Evolutionary conservation across 2,329 filamentous ascomycete species (phyloP), one percentile per base, ranked within the genome.

Genomic region (Diaporthe citrichinensis): DNA sequence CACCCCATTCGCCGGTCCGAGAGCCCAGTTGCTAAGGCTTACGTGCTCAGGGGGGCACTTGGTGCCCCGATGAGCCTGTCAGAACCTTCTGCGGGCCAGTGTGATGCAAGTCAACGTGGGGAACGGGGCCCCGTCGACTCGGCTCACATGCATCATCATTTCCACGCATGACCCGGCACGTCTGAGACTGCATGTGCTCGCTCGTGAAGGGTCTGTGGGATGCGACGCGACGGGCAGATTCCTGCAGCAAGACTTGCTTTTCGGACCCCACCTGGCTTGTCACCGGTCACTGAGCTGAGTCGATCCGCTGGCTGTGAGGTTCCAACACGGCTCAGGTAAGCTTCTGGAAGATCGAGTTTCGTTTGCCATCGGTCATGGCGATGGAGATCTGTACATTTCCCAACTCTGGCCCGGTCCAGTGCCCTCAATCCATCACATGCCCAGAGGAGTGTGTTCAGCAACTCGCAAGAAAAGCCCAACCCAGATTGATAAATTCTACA

Each of bases 41-140:
- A 58, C 74, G 73, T 74, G 55, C 62, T 62, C 61, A 28, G 31
- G 68, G 57, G 53, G 51, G 62, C 53, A 51, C 49, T 55, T 72
- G 51, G 58, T 59, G 59, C 31, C 59, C 65, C 71, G 61, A 58
- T 58, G 68, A 74, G 68, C 73, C 73, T 71, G 73, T 75, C 59
- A 76, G 68, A 72, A 71, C 68, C 73, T 73, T 75, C 61, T 72
- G 71, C 55, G 61, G 51, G 61, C 31, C 69, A 62, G 61, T 73
- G 65, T 71, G 72, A 75, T 75, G 73, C 75, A 75, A 67, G 61
- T 68, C 59, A 75, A 73, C 73, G 75, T 76, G 75, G 75, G 75
- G 75, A 58, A 36, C 34, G 53, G 53, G 59, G 67, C 58, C 46
- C 75, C 68, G 59, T 51, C 68, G 68, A 58, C 67, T 41, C 58